A percentile compares a stretch with the other conserved stretches of the same genome.
These are phyloP conservation scores for Selaginella moellendorffii DNA, from an alignment of 75 land plant species.

Conservation along the genomic window DNA sequence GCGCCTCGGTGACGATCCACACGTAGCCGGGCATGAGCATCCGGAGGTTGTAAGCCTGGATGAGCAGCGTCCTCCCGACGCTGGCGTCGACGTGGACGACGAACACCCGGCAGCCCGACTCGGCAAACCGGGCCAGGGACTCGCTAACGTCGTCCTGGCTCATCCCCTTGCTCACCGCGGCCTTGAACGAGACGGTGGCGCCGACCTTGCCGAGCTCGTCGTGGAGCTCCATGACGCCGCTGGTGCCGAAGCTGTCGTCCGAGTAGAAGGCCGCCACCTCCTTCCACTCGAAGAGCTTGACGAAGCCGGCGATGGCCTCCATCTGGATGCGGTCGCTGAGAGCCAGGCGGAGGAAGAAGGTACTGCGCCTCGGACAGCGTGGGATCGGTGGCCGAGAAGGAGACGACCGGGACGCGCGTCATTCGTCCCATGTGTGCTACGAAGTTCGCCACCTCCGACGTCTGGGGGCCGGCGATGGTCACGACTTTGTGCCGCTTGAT, in stretches of 20 bases:
- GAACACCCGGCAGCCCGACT: conserved; percentile 2
- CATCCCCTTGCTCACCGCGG: conserved; percentile 3
- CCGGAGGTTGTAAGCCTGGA: background rate
- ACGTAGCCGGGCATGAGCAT: conserved; percentile 10
- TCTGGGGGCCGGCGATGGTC: conserved; percentile 3
- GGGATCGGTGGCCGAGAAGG: conserved; percentile 8
- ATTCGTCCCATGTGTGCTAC: background rate
- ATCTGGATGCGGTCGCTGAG: conserved; percentile 11
- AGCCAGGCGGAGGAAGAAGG: background rate
- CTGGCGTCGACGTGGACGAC: conserved; percentile 2
- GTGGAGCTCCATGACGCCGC: background rate
- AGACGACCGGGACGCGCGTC: conserved; percentile 11
- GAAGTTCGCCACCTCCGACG: background rate
- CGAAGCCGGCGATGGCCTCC: conserved; percentile 1
- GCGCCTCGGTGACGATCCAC: conserved; percentile 12
- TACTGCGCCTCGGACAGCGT: background rate
- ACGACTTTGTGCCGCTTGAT: conserved; percentile 9
- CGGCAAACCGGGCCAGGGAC: background rate
- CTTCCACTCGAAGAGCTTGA: conserved; percentile 4
- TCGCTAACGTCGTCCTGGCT: background rate
- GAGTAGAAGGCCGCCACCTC: conserved; percentile 2
- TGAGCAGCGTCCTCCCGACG: background rate
- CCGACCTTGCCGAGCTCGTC: conserved; percentile 30
- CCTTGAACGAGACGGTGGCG: conserved; percentile 36
- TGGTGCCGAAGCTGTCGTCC: conserved; percentile 2